Evolutionary conservation across 768 basidiomycete species (phyloP), one percentile per base, ranked within the genome.

Genomic region (Podaxis sp.): DNA sequence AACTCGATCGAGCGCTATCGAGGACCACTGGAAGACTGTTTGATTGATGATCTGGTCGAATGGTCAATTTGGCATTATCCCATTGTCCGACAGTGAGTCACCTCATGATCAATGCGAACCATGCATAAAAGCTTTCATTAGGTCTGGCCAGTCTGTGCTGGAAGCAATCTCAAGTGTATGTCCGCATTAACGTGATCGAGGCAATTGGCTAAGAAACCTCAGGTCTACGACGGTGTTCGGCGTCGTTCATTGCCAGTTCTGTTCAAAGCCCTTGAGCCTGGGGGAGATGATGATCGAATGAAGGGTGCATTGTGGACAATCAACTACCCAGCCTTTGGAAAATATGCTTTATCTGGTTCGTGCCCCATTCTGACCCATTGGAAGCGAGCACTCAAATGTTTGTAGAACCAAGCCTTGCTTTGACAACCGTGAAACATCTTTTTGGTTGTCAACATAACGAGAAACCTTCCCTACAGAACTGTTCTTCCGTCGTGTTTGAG

Each of bases 261-360:
- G n/a, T 83, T 85, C 63, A 72, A 78, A 43, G 82, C 84, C 4
- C 74, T 90, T 56, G 79, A 83, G 55, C 85, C 88, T 5, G 91
- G 89, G 2, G 82, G 81, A 19, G 93, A 95, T 41, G 91, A 92
- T 67, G 92, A 94, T 71, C 82, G 90, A n/a, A 92, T 94, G 87
- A 96, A 97, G 76, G 94, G 94, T 9, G 91, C 92, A 2, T 74
- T 94, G 19, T 94, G 91, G 85, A 87, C 89, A 3, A 70, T 94
- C 33, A 88, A 90, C 68, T 77, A 80, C 8, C 77, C 86, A 9
- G 78, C 79, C 4, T 87, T 93, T 65, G 88, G 90, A 58, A 80
- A 77, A 70, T 84, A 82, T 71, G 83, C 82, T 1, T 73, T 81
- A 11, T 73, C 76, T 59, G 82, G 82, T 82, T 63, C 56, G 75